Base-by-base conservation (phyloP, 257 asterid species). In the Gentiana macrophylla region DNA sequence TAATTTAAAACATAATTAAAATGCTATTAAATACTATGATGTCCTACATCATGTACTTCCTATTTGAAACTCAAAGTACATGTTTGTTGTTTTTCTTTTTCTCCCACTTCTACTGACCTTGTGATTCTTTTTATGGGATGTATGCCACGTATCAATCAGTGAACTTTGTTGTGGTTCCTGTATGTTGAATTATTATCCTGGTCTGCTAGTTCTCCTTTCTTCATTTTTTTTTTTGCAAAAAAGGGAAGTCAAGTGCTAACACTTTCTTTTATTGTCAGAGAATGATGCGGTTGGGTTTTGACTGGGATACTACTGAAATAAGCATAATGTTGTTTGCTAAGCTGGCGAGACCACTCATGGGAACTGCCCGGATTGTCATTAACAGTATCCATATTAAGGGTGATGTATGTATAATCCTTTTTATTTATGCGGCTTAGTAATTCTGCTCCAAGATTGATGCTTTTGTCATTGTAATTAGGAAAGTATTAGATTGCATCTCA, bases 351-450 rank as follows among this genome's bases (percentile, higher is more conserved):
- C 96, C 96, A 61, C 74, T 82, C 51, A 79, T 76, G 84, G 99
- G 99, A 73, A 86, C 97, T 67, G 99, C 97, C 55, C 82, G 95
- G 61, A 86, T 92, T 13, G 76, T 88, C 57, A 78, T 92, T 44
- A 92, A 88, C 72, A 88, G 84, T 80, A 71, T 92, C 80, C 97
- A 92, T 72, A 60, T 92, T 76, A 92, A 84, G 91, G 99, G 99
- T 56, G 85, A 84, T 76, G 99, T 92, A 82, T 44, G 97, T 78
- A 47, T 69, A 24, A 24, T 68, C n/a, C 46, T 44, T 48, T 12
- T 11, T 24, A 15, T 35, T 38, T 15, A 24, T 24, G 24, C 24
- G 24, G 24, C 24, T 24, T 24, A 24, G 24, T 24, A 24, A 24
- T 24, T 24, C 24, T 24, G 24, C 24, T 24, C 24, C 24, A 24